Percentiles rank a stretch among this genome's conserved stretches.
Evolutionary conservation across 768 basidiomycete species (phyloP).

Genomic region (Tulasnella calospora): DNA sequence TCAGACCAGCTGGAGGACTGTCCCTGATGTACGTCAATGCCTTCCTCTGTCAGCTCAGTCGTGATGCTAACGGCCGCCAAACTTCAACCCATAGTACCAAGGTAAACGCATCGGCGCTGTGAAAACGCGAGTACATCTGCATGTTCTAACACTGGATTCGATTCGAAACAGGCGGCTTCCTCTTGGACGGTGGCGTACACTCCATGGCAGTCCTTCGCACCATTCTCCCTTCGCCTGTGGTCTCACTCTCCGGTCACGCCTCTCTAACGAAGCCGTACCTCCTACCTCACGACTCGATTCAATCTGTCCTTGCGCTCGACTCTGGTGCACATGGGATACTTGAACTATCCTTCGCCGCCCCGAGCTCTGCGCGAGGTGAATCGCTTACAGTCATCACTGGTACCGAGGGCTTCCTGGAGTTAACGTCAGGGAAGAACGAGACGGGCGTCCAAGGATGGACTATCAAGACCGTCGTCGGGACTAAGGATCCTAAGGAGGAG

Average conservation of each 20-base stretch:
- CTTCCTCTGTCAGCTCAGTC: neutral
- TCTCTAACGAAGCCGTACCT: slow-evolving; percentile 68
- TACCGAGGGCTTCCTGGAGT: slow-evolving; percentile 50
- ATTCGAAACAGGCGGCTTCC: slow-evolving; percentile 75
- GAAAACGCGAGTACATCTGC: neutral
- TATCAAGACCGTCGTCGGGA: slow-evolving; percentile 35
- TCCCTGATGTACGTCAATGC: slow-evolving; percentile 60
- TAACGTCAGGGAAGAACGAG: slow-evolving; percentile 1
- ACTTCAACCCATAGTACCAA: neutral
- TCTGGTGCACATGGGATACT: slow-evolving; percentile 56
- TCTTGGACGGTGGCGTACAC: slow-evolving; percentile 80
- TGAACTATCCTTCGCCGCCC: slow-evolving; percentile 58
- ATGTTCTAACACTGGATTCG: neutral
- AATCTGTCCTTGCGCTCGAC: slow-evolving; percentile 45
- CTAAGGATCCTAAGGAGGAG: slow-evolving; percentile 39
- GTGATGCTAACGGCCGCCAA: neutral
- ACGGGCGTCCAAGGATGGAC: slow-evolving; percentile 26
- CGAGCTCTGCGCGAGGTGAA: slow-evolving; percentile 42
- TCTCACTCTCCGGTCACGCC: slow-evolving; percentile 57
- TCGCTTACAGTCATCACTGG: slow-evolving; percentile 50
- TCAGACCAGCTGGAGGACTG: slow-evolving; percentile 76
- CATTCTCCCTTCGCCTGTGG: slow-evolving; percentile 51
- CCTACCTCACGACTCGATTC: slow-evolving; percentile 74
- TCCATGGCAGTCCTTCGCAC: slow-evolving; percentile 58
- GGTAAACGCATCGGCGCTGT: neutral